phyloP scores from a whole-genome alignment of 495 filamentous ascomycete species.

The Daldinia grandis region DNA sequence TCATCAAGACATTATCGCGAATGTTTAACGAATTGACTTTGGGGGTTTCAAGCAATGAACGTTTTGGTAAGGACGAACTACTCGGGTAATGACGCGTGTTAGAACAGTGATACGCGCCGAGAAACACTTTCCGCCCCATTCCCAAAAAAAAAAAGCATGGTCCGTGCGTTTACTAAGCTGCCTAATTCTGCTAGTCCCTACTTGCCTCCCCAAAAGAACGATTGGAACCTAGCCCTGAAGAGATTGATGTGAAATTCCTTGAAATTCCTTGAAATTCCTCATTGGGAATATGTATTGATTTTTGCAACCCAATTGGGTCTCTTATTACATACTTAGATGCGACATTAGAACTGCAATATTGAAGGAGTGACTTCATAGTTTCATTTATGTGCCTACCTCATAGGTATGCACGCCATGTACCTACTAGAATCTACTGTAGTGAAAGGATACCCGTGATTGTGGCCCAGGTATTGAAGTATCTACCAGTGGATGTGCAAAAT shows the following conservation, averaged over 20 bases:
- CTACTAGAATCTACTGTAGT: background rate
- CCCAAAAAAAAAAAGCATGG: background rate
- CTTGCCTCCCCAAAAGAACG: background rate
- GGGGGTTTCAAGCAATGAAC: background rate
- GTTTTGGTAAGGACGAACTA: background rate
- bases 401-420: no score
- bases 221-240: background rate
- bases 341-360: background rate
- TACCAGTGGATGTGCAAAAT: background rate
- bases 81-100: slow-evolving; percentile 12
- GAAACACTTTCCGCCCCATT: slow-evolving; percentile 15
- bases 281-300: background rate
- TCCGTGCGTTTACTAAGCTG: background rate
- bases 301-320: background rate
- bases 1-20: background rate
- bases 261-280: background rate
- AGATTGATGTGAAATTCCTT: background rate
- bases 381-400: background rate
- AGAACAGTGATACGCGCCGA: slow-evolving; percentile 10
- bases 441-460: background rate
- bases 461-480: no score
- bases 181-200: background rate
- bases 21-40: background rate
- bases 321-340: background rate
- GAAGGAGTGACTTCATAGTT: background rate